Percentiles rank a stretch among this genome's conserved stretches.
phyloP scores from a whole-genome alignment of 2,329 filamentous ascomycete species.

The Lizonia empirigonia region DNA sequence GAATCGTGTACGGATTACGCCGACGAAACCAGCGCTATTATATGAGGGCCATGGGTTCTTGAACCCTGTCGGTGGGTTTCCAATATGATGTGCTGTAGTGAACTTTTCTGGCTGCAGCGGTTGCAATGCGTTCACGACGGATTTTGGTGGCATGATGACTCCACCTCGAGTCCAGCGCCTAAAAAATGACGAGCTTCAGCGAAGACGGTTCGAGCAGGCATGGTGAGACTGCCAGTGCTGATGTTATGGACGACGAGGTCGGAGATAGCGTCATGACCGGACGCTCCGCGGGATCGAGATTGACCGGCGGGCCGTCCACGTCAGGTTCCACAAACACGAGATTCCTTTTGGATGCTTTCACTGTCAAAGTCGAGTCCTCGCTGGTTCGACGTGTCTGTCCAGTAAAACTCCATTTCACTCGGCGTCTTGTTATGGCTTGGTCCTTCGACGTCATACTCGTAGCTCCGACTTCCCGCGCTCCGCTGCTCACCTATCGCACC shows the following conservation, averaged over 20 bases:
- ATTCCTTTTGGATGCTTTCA: background rate
- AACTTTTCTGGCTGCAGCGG: slow-evolving; percentile 27
- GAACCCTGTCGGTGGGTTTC: slow-evolving; percentile 53
- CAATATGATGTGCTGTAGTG: slow-evolving; percentile 51
- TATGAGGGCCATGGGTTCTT: slow-evolving; percentile 58
- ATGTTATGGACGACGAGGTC: slow-evolving; percentile 17
- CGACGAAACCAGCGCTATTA: slow-evolving; percentile 28
- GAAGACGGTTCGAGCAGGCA: slow-evolving; percentile 13
- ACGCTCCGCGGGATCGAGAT: slow-evolving; percentile 7
- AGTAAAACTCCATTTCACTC: slow-evolving; percentile 4
- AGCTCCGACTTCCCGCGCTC: background rate
- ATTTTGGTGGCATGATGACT: slow-evolving; percentile 23
- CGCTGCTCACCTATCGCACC: slow-evolving; percentile 16
- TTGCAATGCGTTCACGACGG: slow-evolving; percentile 24
- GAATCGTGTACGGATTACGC: slow-evolving; percentile 47
- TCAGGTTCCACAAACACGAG: background rate
- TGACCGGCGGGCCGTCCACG: slow-evolving; percentile 12
- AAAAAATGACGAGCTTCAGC: slow-evolving; percentile 23
- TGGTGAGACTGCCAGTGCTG: slow-evolving; percentile 11
- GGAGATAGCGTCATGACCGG: slow-evolving; percentile 21
- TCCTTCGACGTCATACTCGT: background rate
- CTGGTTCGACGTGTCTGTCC: background rate
- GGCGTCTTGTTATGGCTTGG: background rate
- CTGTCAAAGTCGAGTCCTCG: background rate
- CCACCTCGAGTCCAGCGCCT: slow-evolving; percentile 13